These are phyloP conservation scores for Euphorbia neoarborescens DNA, from an alignment of 441 rosid genomes.

Conservation along the genomic window DNA sequence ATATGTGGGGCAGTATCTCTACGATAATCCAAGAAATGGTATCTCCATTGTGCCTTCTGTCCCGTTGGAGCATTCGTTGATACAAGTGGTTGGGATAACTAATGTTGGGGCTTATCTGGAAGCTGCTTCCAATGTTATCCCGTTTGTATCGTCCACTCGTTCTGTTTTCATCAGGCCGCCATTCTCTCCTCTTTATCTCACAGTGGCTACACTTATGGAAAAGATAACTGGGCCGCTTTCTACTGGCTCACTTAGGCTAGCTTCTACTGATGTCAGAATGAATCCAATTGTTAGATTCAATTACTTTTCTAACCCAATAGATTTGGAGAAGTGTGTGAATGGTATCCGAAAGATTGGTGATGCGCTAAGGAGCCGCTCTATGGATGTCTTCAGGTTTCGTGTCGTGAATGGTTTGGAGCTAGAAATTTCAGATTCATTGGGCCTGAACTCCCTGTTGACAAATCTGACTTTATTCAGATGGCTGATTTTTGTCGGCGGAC, in stretches of 20 bases:
- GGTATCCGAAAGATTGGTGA: constrained; percentile 65
- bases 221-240: constrained; percentile 65
- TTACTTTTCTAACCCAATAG: constrained; percentile 59
- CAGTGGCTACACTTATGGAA: constrained; percentile 81
- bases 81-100: constrained; percentile 82
- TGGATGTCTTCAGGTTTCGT: constrained; percentile 62
- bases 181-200: constrained; percentile 55
- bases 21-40: constrained; percentile 77
- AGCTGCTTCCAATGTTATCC: constrained; percentile 66
- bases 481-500: constrained; percentile 68
- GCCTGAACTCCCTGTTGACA: constrained; percentile 56
- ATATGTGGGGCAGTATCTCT: constrained; percentile 59
- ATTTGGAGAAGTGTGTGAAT: constrained; percentile 64
- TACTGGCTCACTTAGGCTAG: constrained; percentile 60
- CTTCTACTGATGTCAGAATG: constrained; percentile 71
- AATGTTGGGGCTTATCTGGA: constrained; percentile 65
- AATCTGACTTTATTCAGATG: constrained; percentile 38
- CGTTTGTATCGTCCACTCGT: constrained; percentile 49
- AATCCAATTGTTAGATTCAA: constrained; percentile 79
- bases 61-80: constrained; percentile 67
- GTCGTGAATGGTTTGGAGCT: constrained; percentile 67
- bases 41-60: constrained; percentile 70
- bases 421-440: constrained; percentile 65
- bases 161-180: constrained; percentile 52
- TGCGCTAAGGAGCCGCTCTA: constrained; percentile 50